Conservation (phyloP, 768 basidiomycete genomes). For the Clathrus columnatus region DNA sequence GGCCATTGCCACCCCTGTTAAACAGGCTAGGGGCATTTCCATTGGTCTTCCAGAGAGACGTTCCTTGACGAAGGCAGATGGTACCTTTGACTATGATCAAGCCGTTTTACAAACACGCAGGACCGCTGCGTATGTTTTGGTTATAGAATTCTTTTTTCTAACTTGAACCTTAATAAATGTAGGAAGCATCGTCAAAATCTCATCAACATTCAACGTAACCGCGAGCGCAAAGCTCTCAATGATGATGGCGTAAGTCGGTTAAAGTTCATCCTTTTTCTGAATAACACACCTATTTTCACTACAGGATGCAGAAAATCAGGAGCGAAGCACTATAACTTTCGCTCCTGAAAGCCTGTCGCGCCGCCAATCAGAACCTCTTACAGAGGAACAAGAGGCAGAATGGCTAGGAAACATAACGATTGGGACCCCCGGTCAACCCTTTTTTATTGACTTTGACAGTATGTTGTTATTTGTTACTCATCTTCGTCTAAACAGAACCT, state of each 20-base stretch:
- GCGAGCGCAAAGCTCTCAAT: too few relatives aligned
- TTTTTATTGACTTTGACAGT: slow-evolving; percentile 34
- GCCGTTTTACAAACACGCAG: slow-evolving; percentile 18
- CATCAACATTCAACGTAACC: slow-evolving; percentile 28
- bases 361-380: slow-evolving; percentile 24
- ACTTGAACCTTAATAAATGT: too few relatives aligned
- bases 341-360: slow-evolving; percentile 21
- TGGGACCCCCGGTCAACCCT: slow-evolving; percentile 28
- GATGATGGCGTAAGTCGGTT: too few relatives aligned
- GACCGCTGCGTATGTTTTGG: too few relatives aligned
- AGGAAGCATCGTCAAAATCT: slow-evolving; percentile 34
- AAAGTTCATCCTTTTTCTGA: too few relatives aligned
- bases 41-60: slow-evolving; percentile 20
- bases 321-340: too few relatives aligned
- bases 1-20: too few relatives aligned
- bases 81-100: slow-evolving; percentile 22
- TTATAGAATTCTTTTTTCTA: too few relatives aligned
- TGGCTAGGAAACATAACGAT: slow-evolving; percentile 31
- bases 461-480: neutral
- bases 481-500: too few relatives aligned
- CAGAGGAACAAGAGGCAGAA: slow-evolving; percentile 20
- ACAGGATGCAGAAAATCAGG: too few relatives aligned
- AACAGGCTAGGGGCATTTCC: too few relatives aligned
- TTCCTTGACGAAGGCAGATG: slow-evolving; percentile 20
- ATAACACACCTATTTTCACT: too few relatives aligned